Base-by-base conservation (phyloP, 2,329 filamentous ascomycete genomes). In the Paracorniculantispora psalliotae region DNA sequence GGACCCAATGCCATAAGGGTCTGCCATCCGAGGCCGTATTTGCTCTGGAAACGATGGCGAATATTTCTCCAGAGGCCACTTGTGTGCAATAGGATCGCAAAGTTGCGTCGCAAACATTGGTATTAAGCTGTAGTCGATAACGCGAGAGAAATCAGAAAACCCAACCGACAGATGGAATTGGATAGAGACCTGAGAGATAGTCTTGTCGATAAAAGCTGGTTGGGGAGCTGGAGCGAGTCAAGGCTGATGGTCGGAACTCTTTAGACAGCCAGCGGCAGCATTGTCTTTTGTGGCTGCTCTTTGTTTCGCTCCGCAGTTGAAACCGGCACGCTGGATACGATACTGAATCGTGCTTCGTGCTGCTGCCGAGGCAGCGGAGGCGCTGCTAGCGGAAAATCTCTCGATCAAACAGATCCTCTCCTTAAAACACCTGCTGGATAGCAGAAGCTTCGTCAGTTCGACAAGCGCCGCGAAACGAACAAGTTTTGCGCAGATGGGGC, bases 81-180 rank as follows among this genome's bases (percentile, higher is more conserved):
- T 59, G 58, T 55, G 58, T 56, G 51, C 51, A 50, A 50, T 55
- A 55, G 50, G 43, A 35, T 59, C 58, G 58, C 58, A 59, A 59
- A 56, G 25, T 39, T 55, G 51, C 51, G 58, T 55, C 37, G 58
- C 58, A 55, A 59, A 55, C 58, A 59, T 59, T 50, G 58, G 51
- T 56, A 49, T 55, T 33, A 48, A 35, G 10, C 25, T 15, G 56
- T 13, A 39, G 19, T 57, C 56, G 48, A 59, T 7, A 28, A 52
- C 46, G 13, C 19, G 37, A 59, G 28, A 25, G 13, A 50, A 58
- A 51, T 51, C 55, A 57, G 44, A 57, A 15, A 37, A 23, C 23
- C 54, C 54, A 57, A 41, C 54, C 46, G 44, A 49, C 54, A 43
- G 49, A 57, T 30, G 35, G 37, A 49, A 49, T 12, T n/a, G 23